Percentiles rank a stretch among this genome's conserved stretches.
Evolutionary conservation across 306 rosid species (phyloP).

Genomic region (Trifolium fragiferum): DNA sequence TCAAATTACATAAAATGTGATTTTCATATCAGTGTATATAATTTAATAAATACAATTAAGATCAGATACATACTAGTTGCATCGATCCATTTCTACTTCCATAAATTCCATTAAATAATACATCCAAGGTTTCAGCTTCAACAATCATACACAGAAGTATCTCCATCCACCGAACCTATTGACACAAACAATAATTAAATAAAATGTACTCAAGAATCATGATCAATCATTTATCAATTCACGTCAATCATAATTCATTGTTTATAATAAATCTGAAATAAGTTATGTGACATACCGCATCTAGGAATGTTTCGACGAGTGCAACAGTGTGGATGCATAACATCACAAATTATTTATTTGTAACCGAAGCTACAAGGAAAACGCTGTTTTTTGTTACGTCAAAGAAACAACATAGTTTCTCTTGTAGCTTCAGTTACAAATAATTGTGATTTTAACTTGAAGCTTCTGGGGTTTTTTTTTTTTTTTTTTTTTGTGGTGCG

Average conservation of each 20-base stretch:
- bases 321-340: conserved; percentile 57
- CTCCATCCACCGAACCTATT: conserved; percentile 77
- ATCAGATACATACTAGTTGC: conserved; percentile 61
- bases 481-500: too few species aligned
- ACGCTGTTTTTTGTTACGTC: conserved; percentile 52
- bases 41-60: not conserved
- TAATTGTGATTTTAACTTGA: too few species aligned
- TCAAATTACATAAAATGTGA: too few species aligned
- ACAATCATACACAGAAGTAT: conserved; percentile 74
- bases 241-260: too few species aligned
- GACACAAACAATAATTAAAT: conserved; percentile 31
- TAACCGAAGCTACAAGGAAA: conserved; percentile 48
- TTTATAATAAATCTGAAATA: not conserved
- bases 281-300: conserved; percentile 55
- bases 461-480: conserved; percentile 67
- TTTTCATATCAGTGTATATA: too few species aligned
- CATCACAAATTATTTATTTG: conserved; percentile 51
- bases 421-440: too few species aligned
- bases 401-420: too few species aligned
- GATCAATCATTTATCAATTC: too few species aligned
- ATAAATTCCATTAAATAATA: conserved; percentile 39
- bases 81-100: conserved; percentile 73
- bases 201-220: too few species aligned
- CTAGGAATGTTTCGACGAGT: conserved; percentile 70
- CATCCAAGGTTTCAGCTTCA: conserved; percentile 49